Base-by-base conservation (phyloP, 1,284 basidiomycete species). In the Papiliotrema fonsecae region DNA sequence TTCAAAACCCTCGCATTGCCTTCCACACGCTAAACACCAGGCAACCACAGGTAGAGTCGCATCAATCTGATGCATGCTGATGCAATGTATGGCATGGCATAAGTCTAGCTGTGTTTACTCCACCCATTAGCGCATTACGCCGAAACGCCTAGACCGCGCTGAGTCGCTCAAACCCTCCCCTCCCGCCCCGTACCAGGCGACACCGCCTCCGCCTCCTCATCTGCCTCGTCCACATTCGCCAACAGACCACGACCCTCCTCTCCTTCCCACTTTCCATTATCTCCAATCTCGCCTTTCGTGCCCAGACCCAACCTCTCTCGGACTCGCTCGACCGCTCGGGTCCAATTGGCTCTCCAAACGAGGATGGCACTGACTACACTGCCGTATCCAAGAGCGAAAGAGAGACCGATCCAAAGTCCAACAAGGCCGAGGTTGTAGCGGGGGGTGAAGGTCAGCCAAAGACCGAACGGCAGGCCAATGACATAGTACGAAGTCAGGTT, bases 401-500 rank as follows among this genome's bases (percentile, higher is more conserved):
- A 73, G 22, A 79, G 60, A 9, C 77, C 77, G 45, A 75, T 69
- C 77, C 77, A 78, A 34, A 78, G 63, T 14, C 77, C 77, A 36
- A 67, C 54, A 19, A 75, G 62, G 7, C 69, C 69, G n/a, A 70
- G 54, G 19, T 63, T 34, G 27, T 55, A 51, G 28, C 54, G 49
- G 0, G 65, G 62, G n/a, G 56, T 43, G 56, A 78, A 78, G 6
- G 73, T 73, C 19, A 78, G 67, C 58, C 73, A 74, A 28, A 77
- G 59, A 22, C 77, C 75, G 30, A 76, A 58, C 0, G 77, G 77
- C 6, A 78, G 70, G 21, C 72, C 73, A 47, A 76, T 67, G 45
- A 76, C 57, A 56, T 78, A 78, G 63, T 78, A 78, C 5, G 72
- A 70, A 0, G 74, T 72, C 43, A 78, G 58, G 60, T 77, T 78